Evolutionary conservation across 2,329 filamentous ascomycete genomes (phyloP), one percentile per base, ranked within the genome.

Genomic region (Claviceps spartinae): DNA sequence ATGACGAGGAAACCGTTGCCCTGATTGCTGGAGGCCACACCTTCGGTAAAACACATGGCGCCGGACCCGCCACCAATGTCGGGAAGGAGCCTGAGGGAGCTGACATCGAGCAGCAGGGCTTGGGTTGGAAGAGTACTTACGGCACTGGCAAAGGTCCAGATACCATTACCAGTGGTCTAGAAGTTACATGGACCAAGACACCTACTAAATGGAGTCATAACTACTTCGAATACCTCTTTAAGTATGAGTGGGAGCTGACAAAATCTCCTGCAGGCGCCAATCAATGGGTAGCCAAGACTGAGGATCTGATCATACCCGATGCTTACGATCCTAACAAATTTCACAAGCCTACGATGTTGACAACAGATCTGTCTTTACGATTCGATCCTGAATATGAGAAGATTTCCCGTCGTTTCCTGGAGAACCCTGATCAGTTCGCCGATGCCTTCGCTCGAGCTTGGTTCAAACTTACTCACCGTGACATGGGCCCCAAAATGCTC

Each of bases 401-500:
- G 78, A 86, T 90, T 63, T 78, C 83, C 18, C 78, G 81, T 50
- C 77, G 75, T 60, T 89, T 81, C 77, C 71, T 83, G 47, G 78
- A 81, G 58, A 70, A 89, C 69, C 82, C 82, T 1, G 75, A 85
- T 46, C 69, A 86, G 72, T 75, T 89, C 41, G 75, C 74, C 51
- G 80, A 88, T 55, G 81, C 77, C 8, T 90, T 89, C 62, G 73
- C 77, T 22, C 78, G 79, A 48, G 86, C 86, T 14, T 90, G 86
- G 86, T 90, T 87, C 78, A 89, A 90, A 79, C 77, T 90, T 43
- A 74, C 85, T 37, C 86, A 90, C 72, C 85, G 86, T 70, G 86
- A 89, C 65, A 78, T 90, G 70, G 86, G 86, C 16, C 86, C 86
- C 44, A 72, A 78, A 51, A 64, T 75, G 24, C 83, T 83, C 63